phyloP scores from a whole-genome alignment of 1,284 basidiomycete genomes.

The Earliella scabrosa region DNA sequence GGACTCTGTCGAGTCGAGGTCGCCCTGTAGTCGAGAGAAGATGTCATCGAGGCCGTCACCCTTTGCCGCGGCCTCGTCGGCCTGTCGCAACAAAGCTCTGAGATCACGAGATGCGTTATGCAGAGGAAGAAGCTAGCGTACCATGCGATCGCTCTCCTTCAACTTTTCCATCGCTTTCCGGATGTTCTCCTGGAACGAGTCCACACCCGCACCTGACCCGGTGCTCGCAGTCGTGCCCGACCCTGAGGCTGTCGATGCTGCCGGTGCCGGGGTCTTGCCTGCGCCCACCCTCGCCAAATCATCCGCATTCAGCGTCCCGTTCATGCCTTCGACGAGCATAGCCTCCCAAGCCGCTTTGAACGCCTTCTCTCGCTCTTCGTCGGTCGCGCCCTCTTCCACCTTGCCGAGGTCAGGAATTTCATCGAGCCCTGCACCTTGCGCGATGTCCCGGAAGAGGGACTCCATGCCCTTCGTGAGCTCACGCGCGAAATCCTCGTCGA shows the following conservation, averaged over 20 bases:
- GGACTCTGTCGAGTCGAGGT: slow-evolving; percentile 40
- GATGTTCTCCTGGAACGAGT: slow-evolving; percentile 79
- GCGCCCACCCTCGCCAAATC: slow-evolving; percentile 23
- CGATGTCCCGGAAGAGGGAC: slow-evolving; percentile 75
- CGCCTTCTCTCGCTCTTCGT: slow-evolving; percentile 45
- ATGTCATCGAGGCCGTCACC: slow-evolving; percentile 26
- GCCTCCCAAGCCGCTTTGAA: slow-evolving; percentile 78
- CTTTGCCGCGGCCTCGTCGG: slow-evolving; percentile 36
- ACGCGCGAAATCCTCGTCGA: slow-evolving; percentile 62
- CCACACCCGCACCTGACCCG: slow-evolving; percentile 27
- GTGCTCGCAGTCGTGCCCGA: slow-evolving; percentile 11
- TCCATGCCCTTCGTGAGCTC: slow-evolving; percentile 88
- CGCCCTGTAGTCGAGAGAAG: slow-evolving; percentile 12
- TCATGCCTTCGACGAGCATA: slow-evolving; percentile 74
- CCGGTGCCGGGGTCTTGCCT: slow-evolving; percentile 22
- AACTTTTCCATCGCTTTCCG: slow-evolving; percentile 82
- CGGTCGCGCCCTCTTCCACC: slow-evolving; percentile 41
- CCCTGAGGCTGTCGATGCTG: slow-evolving; percentile 1
- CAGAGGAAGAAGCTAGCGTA: not conserved
- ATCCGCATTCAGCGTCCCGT: slow-evolving; percentile 47
- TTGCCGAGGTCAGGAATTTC: slow-evolving; percentile 42
- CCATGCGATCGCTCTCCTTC: slow-evolving; percentile 69
- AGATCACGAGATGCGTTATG: not conserved
- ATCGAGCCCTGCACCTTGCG: slow-evolving; percentile 42
- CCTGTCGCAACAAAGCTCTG: slow-evolving; percentile 17